phyloP scores from a whole-genome alignment of 2,329 filamentous ascomycete genomes.

The Paracoccidioides lutzii region DNA sequence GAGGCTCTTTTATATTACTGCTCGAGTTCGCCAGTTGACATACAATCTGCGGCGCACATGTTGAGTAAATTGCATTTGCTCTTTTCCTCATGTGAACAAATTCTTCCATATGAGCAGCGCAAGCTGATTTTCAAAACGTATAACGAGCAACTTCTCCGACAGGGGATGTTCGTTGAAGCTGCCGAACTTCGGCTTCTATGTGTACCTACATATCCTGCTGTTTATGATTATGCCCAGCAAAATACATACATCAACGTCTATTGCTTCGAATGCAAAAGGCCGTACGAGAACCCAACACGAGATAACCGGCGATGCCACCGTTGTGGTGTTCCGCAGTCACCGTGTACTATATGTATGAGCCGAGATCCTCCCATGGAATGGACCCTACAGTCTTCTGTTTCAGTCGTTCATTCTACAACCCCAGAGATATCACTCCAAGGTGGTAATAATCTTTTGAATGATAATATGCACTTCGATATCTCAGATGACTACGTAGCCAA shows the following conservation, averaged over 20 bases:
- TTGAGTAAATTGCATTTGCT: slow-evolving; percentile 29
- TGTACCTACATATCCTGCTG: slow-evolving; percentile 42
- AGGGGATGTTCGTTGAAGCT: slow-evolving; percentile 35
- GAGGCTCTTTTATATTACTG: slow-evolving; percentile 30
- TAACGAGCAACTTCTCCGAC: slow-evolving; percentile 41
- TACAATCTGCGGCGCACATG: slow-evolving; percentile 30
- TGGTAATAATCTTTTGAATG: neutral
- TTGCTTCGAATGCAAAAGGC: slow-evolving; percentile 45
- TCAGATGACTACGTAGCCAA: slow-evolving; percentile 9
- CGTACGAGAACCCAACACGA: slow-evolving; percentile 38
- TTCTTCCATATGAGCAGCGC: slow-evolving; percentile 35
- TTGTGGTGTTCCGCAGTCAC: slow-evolving; percentile 31
- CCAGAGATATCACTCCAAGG: slow-evolving; percentile 2
- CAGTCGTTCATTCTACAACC: slow-evolving; percentile 1
- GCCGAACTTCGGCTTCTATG: slow-evolving; percentile 44
- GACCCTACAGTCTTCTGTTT: slow-evolving; percentile 18
- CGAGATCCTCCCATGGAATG: slow-evolving; percentile 30
- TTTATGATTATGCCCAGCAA: slow-evolving; percentile 44
- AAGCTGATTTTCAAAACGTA: slow-evolving; percentile 45
- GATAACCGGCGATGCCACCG: slow-evolving; percentile 40
- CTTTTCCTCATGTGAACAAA: slow-evolving; percentile 25
- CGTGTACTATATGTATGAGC: slow-evolving; percentile 32
- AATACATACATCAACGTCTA: slow-evolving; percentile 43
- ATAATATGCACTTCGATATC: neutral
- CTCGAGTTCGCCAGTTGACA: slow-evolving; percentile 25